Percentiles rank a stretch among this genome's conserved stretches.
phyloP scores from a whole-genome alignment of 2,329 filamentous ascomycete genomes.

The Thelonectria rubi region DNA sequence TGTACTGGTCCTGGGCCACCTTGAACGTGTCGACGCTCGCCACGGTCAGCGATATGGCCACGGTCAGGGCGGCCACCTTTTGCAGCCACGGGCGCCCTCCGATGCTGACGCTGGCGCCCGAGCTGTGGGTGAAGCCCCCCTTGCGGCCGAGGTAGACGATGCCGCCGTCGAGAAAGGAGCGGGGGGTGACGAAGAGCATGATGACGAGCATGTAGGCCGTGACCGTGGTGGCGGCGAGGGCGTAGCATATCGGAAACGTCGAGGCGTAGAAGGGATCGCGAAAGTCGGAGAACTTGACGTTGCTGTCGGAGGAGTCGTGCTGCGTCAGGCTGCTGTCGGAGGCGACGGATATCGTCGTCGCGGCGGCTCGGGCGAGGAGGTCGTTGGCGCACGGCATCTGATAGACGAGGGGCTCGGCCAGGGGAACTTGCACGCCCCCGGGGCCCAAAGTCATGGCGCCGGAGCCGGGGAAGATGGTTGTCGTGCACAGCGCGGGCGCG shows the following conservation, averaged over 20 bases:
- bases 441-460: conserved; percentile 60
- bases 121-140: conserved; percentile 87
- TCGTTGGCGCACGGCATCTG: conserved; percentile 45
- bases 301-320: conserved; percentile 43
- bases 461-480: conserved; percentile 54
- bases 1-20: conserved; percentile 84
- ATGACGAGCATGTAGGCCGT: conserved; percentile 92
- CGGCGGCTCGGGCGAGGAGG: conserved; percentile 34
- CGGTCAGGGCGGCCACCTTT: conserved; percentile 77
- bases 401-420: conserved; percentile 68
- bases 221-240: conserved; percentile 89
- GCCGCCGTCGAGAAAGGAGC: conserved; percentile 89
- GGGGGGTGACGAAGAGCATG: conserved; percentile 93
- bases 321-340: conserved; percentile 47
- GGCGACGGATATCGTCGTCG: conserved; percentile 50
- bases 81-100: conserved; percentile 95
- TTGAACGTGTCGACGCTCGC: conserved; percentile 91
- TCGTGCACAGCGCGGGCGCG: conserved; percentile 50
- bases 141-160: conserved; percentile 81
- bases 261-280: conserved; percentile 93
- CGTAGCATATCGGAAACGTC: conserved; percentile 91
- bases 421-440: conserved; percentile 62
- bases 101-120: conserved; percentile 81
- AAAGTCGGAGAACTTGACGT: conserved; percentile 67
- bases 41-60: conserved; percentile 88